phyloP scores from a whole-genome alignment of 129 eudicot genomes.

The Ambrosia artemisiifolia region DNA sequence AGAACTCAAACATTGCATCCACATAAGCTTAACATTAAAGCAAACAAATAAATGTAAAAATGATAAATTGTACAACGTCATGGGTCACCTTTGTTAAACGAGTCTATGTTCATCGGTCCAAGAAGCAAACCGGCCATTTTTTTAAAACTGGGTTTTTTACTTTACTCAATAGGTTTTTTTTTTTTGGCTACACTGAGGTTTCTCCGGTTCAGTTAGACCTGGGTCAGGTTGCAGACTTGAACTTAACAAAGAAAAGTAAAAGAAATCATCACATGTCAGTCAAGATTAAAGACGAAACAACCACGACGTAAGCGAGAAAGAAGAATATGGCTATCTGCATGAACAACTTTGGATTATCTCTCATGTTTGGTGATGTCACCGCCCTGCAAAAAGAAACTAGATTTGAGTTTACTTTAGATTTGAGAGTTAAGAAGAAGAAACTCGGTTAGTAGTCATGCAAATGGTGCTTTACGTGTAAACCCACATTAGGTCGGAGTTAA shows the following conservation, averaged over 20 bases:
- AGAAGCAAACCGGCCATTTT: conserved; percentile 9
- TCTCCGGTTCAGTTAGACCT: conserved; percentile 4
- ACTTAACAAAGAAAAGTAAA: conserved; percentile 1
- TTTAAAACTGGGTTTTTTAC: background rate
- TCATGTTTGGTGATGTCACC: conserved; percentile 94
- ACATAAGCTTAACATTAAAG: background rate
- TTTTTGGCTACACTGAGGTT: background rate
- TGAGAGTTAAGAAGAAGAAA: background rate
- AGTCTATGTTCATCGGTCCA: conserved; percentile 1
- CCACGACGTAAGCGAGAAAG: conserved; percentile 93
- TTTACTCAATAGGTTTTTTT: background rate
- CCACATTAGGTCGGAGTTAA: background rate
- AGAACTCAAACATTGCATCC: background rate
- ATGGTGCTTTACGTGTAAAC: conserved; percentile 3
- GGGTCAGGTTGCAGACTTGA: conserved; percentile 3
- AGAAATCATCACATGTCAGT: conserved; percentile 66
- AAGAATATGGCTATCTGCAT: conserved; percentile 87
- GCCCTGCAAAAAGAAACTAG: conserved; percentile 54
- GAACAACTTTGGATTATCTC: conserved; percentile 94
- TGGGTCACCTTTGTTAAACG: conserved; percentile 1
- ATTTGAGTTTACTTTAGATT: background rate
- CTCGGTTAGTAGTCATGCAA: background rate
- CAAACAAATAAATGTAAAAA: background rate
- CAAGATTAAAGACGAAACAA: conserved; percentile 82
- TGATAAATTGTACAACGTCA: conserved; percentile 10